Evolutionary conservation across 163 green algal species (phyloP).

Genomic region (Scenedesmus sp.): DNA sequence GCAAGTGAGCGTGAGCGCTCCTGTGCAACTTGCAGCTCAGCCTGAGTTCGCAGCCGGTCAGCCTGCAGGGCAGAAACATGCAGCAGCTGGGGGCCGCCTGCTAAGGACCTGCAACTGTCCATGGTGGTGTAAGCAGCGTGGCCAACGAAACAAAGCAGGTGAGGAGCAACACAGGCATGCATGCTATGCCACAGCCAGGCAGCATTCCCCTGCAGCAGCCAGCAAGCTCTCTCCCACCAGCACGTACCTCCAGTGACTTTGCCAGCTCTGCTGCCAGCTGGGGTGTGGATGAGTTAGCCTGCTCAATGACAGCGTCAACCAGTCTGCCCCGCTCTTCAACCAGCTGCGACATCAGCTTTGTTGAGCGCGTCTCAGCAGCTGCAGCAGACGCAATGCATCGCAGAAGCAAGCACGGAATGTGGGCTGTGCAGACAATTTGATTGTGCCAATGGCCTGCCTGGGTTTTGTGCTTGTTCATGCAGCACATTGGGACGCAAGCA

Average conservation of each 20-base stretch:
- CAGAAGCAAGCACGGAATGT: neutral
- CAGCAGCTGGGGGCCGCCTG: neutral
- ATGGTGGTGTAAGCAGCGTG: neutral
- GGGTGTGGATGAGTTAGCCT: neutral
- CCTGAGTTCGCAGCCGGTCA: slow-evolving; percentile 32
- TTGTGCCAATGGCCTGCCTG: neutral
- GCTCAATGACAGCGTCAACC: slow-evolving; percentile 37
- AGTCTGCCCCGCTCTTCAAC: slow-evolving; percentile 36
- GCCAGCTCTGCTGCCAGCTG: slow-evolving; percentile 36
- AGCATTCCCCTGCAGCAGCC: neutral
- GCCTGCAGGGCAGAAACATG: slow-evolving; percentile 6
- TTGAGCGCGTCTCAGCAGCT: slow-evolving; percentile 41
- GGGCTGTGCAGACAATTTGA: neutral
- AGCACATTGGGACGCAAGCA: neutral
- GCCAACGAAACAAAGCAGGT: neutral
- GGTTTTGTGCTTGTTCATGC: neutral
- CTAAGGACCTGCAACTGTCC: neutral
- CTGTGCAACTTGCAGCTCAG: slow-evolving; percentile 40
- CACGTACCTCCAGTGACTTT: slow-evolving; percentile 25
- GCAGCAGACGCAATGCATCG: neutral
- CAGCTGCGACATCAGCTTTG: slow-evolving; percentile 40
- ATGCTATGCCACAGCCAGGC: neutral
- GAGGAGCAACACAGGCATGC: neutral
- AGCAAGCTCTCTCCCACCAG: too few relatives aligned
- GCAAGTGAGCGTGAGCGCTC: slow-evolving; percentile 32